Base-by-base conservation (phyloP, 306 rosid genomes). In the Mimosa pudica region DNA sequence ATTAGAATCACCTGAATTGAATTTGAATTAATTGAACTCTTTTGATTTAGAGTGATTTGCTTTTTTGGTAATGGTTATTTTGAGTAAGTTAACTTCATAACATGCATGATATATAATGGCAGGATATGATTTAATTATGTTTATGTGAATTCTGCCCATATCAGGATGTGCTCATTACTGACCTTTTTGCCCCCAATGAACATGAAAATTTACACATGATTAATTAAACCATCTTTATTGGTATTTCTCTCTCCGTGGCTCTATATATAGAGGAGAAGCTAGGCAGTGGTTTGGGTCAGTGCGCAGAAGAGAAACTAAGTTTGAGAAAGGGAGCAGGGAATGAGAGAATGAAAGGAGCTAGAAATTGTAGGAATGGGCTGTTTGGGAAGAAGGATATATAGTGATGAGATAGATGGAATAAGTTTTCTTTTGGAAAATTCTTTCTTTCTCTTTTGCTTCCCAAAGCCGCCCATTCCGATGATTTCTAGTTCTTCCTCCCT, bases 391-490 rank as follows among this genome's bases (percentile, higher is more conserved):
- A 2, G 8, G 88, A 70, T 77, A 24, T 24, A 24, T 24, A 52
- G 72, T 52, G 54, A 78, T 16, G 36, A 33, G 4, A 45, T 10
- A 33, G 4, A 45, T 10, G 6, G 41, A 51, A 73, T 46, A 12
- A 14, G 13, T 32, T 57, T 57, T 55, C 17, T 38, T 38, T 38
- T 38, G 42, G 42, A 38, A 38, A 38, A 38, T 38, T 3, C 42
- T 38, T 38, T 38, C 63, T 57, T 1, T 8, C 32, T 17, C 62
- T 54, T 74, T 47, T 74, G 32, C 84, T 89, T 86, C 83, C 92
- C 92, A 86, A 89, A 71, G 71, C 83, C 83, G 80, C 89, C 89
- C 90, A 86, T 86, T 86, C 92, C 87, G 38, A 81, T 85, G 64
- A 86, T 83, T 83, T 89, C 89, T 76, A 32, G 77, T 51, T 44